Base-by-base conservation (phyloP, 2,329 filamentous ascomycete genomes). In the Cytospora piceae region DNA sequence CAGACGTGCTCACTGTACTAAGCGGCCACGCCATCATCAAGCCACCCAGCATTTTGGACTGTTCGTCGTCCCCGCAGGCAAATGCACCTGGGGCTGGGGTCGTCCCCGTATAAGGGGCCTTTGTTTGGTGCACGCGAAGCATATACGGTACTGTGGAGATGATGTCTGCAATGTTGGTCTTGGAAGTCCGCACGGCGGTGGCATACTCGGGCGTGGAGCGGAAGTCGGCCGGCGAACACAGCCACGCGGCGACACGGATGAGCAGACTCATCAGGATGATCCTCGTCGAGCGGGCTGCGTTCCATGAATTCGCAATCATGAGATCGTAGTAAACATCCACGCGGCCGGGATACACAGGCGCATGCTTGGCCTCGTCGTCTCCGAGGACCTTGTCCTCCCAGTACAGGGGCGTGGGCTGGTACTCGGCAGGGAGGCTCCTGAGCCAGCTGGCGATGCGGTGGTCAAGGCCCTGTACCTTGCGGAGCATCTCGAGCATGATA, bases 151-250 rank as follows among this genome's bases (percentile, higher is more conserved):
- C 81, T 2, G 82, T 83, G 0, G 86, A 83, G 61, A 89, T 80
- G 31, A 89, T 82, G 68, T 88, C 86, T 2, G 81, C 79, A 67
- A 88, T 85, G 61, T 79, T 80, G 51, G 84, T 81, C 42, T 78
- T 77, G 62, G 81, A 85, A 2, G 79, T 79, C 34, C 82, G 75
- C 20, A 82, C 80, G 4, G 84, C 83, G 0, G 81, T 81, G 17
- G 83, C 83, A 69, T 88, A 89, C 72, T 88, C 85, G 15, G 85
- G 81, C 4, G 86, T 88, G 0, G 85, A 87, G 52, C 86, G 80
- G 71, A 88, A 88, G 73, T 89, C 86, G 6, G 85, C 80, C 0
- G 87, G 86, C 9, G 81, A 78, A 73, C 84, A 85, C 34, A 85
- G 77, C 85, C 86, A 88, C 1, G 87, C 86, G 5, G 83, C 81